Base-by-base conservation (phyloP, 2,329 filamentous ascomycete genomes). In the Alternaria arbusti region DNA sequence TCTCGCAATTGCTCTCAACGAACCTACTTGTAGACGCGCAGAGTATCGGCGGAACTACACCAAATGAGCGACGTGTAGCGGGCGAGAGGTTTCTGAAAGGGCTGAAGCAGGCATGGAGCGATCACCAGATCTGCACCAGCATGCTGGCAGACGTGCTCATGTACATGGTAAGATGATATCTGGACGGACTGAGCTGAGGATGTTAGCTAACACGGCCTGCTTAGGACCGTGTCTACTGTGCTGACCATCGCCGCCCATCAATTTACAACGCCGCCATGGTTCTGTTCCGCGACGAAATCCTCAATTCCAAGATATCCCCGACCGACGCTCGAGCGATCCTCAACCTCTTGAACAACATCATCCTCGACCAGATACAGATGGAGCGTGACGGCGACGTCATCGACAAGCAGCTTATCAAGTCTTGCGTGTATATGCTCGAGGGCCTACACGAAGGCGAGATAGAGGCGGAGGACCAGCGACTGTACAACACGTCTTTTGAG, bases 61-160 rank as follows among this genome's bases (percentile, higher is more conserved):
- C 88, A 15, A 91, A 91, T 70, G 94, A 97, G 81, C 88, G 92
- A 59, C 86, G 92, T 50, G 87, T 90, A 46, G 90, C 91, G 36
- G 94, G 94, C 51, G 94, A 97, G 80, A 90, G 87, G 74, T 96
- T 98, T 68, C 81, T 99, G 62, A 88, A 88, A 59, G 90, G 89
- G 0, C 80, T 98, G 13, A 91, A 91, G 70, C 86, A 89, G 61
- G 89, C 90, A 3, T 99, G 94, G 93, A 89, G 94, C 64, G 91
- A 96, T 66, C 94, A 99, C 76, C 92, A 94, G 76, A 88, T 92
- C 60, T 94, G 92, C 47, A 97, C 97, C 92, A 94, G 93, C 76
- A 98, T 98, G 95, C 90, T 93, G 54, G 94, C 94, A 5, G 96
- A 98, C 79, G 93, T 98, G 30, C 85, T 98, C 55, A 97, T 98